Conservation (phyloP, 352 stramenopile species). For the Globisporangium cylindrosporum region DNA sequence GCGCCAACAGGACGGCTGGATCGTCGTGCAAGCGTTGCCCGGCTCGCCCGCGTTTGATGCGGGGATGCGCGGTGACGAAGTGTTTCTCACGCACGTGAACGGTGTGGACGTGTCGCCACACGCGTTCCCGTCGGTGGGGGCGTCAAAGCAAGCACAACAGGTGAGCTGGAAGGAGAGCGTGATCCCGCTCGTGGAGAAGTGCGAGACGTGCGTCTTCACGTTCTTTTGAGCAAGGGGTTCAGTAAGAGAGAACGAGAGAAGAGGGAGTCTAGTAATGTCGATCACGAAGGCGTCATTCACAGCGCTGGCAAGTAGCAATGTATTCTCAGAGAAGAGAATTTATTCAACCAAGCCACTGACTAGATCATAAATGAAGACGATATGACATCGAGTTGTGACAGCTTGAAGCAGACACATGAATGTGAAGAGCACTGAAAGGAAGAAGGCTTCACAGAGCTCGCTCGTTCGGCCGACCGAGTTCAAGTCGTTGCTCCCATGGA, state of each 20-base stretch:
- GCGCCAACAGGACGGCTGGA: constrained; percentile 73
- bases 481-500: too few relatives aligned
- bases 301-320: too few relatives aligned
- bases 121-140: constrained; percentile 56
- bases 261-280: neutral
- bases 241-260: neutral
- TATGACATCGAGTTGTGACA: too few relatives aligned
- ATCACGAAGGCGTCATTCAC: neutral
- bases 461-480: too few relatives aligned
- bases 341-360: too few relatives aligned
- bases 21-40: constrained; percentile 67
- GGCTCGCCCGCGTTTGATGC: constrained; percentile 66
- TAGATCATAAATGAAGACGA: too few relatives aligned
- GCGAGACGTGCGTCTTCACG: constrained; percentile 76
- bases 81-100: constrained; percentile 82
- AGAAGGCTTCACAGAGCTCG: too few relatives aligned
- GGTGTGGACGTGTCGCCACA: constrained; percentile 73
- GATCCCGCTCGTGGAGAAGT: constrained; percentile 68
- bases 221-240: constrained; percentile 43
- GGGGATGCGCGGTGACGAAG: constrained; percentile 67
- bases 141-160: constrained; percentile 22
- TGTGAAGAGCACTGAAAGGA: too few relatives aligned
- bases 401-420: too few relatives aligned
- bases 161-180: constrained; percentile 77
- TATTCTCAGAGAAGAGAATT: too few relatives aligned